Conservation (phyloP, 2,329 filamentous ascomycete genomes). For the Fusarium odoratissimum region DNA sequence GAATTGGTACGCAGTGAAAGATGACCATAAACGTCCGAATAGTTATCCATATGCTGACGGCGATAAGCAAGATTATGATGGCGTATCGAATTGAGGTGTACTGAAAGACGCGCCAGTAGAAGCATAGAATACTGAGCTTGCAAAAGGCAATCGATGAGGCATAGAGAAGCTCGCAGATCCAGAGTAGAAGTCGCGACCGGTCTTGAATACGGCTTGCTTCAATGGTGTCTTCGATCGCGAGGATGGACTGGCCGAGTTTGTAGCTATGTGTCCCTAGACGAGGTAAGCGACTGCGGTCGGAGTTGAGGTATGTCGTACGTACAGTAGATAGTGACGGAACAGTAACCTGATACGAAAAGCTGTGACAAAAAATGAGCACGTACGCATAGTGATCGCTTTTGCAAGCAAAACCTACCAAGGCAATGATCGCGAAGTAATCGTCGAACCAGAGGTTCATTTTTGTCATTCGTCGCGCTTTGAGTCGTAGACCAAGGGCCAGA, state of each 20-base stretch:
- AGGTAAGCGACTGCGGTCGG: neutral
- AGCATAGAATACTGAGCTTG: conserved; percentile 45
- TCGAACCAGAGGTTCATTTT: conserved; percentile 42
- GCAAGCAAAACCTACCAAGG: conserved; percentile 15
- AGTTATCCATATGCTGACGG: conserved; percentile 42
- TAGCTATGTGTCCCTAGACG: conserved; percentile 27
- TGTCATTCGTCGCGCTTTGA: conserved; percentile 36
- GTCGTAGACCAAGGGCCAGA: conserved; percentile 25
- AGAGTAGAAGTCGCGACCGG: conserved; percentile 29
- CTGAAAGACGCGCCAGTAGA: conserved; percentile 48
- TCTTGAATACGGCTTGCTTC: neutral
- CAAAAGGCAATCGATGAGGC: conserved; percentile 43
- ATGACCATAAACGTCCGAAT: conserved; percentile 48
- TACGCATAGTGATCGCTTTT: neutral
- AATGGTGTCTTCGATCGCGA: neutral
- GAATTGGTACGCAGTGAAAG: conserved; percentile 50
- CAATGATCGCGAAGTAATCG: conserved; percentile 33
- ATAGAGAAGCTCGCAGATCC: conserved; percentile 38
- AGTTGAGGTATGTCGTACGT: neutral
- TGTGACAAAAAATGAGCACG: neutral
- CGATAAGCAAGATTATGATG: conserved; percentile 38
- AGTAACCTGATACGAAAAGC: conserved; percentile 20
- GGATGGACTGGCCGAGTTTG: conserved; percentile 27
- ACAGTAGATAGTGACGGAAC: conserved; percentile 25
- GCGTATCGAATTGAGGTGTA: conserved; percentile 43